Conservation (phyloP, 2,329 filamentous ascomycete genomes). For the Hypoxylon sp. region DNA sequence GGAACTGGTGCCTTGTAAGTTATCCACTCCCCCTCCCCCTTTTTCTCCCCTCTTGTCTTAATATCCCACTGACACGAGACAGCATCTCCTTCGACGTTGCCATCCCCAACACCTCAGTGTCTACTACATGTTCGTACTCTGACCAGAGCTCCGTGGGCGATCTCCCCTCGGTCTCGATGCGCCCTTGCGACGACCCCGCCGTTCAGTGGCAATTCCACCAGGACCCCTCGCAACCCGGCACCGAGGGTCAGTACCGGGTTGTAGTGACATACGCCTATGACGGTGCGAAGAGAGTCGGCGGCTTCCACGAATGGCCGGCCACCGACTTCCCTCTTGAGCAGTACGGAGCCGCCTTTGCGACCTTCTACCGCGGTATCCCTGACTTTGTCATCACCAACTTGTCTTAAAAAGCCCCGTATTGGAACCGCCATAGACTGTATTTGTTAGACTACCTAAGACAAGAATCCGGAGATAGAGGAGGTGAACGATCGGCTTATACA, state of each 20-base stretch:
- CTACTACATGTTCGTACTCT: conserved; percentile 45
- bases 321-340: conserved; percentile 43
- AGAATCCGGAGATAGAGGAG: neutral
- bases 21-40: neutral
- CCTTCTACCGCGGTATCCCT: conserved; percentile 45
- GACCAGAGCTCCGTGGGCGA: conserved; percentile 40
- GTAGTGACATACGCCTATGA: conserved; percentile 46
- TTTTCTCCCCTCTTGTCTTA: neutral
- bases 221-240: conserved; percentile 47
- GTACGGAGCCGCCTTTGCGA: conserved; percentile 39
- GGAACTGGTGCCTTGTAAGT: conserved; percentile 48
- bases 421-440: neutral
- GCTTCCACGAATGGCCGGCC: conserved; percentile 50
- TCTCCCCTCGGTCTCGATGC: conserved; percentile 44
- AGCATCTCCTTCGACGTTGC: conserved; percentile 47
- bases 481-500: conserved; percentile 1
- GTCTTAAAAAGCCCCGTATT: conserved; percentile 4
- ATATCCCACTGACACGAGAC: conserved; percentile 1
- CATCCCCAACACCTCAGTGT: conserved; percentile 29
- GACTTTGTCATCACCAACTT: conserved; percentile 45
- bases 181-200: conserved; percentile 43
- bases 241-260: conserved; percentile 47
- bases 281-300: conserved; percentile 26
- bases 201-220: conserved; percentile 51
- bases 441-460: neutral